Base-by-base conservation (phyloP, 345 rosid species). In the Heritiera fomes region DNA sequence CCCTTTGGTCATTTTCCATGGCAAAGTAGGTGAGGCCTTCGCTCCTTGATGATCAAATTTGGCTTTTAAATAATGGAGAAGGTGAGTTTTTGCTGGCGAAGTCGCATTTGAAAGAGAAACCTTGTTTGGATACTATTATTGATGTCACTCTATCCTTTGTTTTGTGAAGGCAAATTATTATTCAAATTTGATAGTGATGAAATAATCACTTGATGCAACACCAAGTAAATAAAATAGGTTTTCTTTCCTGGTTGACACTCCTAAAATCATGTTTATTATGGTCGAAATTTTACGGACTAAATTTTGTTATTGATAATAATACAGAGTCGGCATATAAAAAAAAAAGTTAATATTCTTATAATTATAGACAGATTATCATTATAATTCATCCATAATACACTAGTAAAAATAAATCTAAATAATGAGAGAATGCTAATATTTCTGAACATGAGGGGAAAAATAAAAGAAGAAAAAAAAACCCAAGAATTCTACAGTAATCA, bases 1-100 rank as follows among this genome's bases (percentile, higher is more conserved):
- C 3, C n/a, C 62, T 73, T 61, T 55, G 7, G 53, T 80, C 73
- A 73, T 75, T 78, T 60, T 78, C 7, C n/a, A 77, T n/a, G 50
- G 60, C 71, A 23, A 46, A 69, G 83, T 83, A 78, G 88, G 82
- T 81, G 53, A 76, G 80, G 52, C 11, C 78, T 71, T 65, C 18
- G 82, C 77, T 59, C 41, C 45, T 68, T 78, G 82, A 64, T 82
- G 82, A 79, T 83, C 83, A 59, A 62, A 23, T 75, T 66, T 85
- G 73, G 75, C 32, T 58, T 58, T 73, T 85, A 83, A 81, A 66
- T 47, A 71, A 72, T 30, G 58, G 69, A 66, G 73, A 67, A 64
- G 83, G 75, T 87, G 17, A 62, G 50, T 5, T 60, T 73, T 71
- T 64, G 7, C 30, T 32, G 23, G 18, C 62, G 45, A 55, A 49